These are phyloP conservation scores for Bruguiera hainesii DNA, from an alignment of 441 rosid species.

Conservation along the genomic window DNA sequence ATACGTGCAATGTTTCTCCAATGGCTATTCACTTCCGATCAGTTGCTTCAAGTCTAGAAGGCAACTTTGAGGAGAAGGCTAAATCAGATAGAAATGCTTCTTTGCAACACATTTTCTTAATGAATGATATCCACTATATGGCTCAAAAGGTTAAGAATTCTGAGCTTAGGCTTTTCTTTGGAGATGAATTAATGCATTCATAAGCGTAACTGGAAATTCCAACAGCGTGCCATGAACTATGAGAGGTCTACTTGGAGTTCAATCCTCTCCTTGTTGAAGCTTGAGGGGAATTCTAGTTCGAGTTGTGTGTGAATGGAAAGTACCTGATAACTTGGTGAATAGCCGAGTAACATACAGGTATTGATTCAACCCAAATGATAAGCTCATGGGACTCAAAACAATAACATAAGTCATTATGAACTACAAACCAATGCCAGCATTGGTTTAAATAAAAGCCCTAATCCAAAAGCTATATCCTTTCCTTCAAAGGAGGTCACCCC, in stretches of 20 bases:
- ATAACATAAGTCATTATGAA: too few relatives aligned
- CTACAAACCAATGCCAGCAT: too few relatives aligned
- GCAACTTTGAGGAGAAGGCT: slow-evolving; percentile 63
- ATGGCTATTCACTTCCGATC: slow-evolving; percentile 50
- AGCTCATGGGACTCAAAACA: too few relatives aligned
- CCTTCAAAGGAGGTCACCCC: too few relatives aligned
- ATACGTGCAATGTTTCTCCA: slow-evolving; percentile 28
- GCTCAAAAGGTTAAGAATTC: slow-evolving; percentile 70
- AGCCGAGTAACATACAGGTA: too few relatives aligned
- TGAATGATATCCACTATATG: slow-evolving; percentile 91
- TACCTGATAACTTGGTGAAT: too few relatives aligned
- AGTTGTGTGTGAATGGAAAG: slow-evolving; percentile 24
- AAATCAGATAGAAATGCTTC: slow-evolving; percentile 57
- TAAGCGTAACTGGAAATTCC: slow-evolving; percentile 78
- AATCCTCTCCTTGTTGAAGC: slow-evolving; percentile 57
- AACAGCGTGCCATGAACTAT: slow-evolving; percentile 63
- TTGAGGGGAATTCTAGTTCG: slow-evolving; percentile 45
- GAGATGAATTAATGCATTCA: slow-evolving; percentile 63
- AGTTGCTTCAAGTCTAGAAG: slow-evolving; percentile 58
- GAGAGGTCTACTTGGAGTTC: slow-evolving; percentile 76
- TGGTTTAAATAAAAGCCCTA: too few relatives aligned
- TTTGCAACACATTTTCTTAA: slow-evolving; percentile 71
- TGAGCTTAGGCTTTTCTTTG: slow-evolving; percentile 56
- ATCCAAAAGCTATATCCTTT: too few relatives aligned
- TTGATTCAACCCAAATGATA: too few relatives aligned